Conservation (phyloP, 73 alveolate species). For the Loxodes magnus region DNA sequence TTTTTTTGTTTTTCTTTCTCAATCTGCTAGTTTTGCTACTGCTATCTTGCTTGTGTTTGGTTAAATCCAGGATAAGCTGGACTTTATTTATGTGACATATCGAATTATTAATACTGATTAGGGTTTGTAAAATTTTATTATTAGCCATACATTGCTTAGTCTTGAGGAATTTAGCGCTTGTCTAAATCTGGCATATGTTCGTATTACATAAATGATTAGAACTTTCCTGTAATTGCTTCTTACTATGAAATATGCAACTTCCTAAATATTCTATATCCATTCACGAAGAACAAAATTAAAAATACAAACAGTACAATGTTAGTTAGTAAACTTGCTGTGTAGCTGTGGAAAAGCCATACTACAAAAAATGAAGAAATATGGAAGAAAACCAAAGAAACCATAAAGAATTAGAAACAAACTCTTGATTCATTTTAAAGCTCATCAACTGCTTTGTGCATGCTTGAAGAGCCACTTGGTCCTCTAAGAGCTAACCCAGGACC, state of each 20-base stretch:
- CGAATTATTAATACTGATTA: too few relatives aligned
- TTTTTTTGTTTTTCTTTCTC: too few relatives aligned
- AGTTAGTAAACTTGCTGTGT: conserved; percentile 10
- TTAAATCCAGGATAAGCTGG: too few relatives aligned
- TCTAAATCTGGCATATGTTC: conserved; percentile 29
- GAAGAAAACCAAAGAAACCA: conserved; percentile 17
- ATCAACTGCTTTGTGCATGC: conserved; percentile 41
- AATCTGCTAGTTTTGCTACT: too few relatives aligned
- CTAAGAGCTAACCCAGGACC: conserved; percentile 41
- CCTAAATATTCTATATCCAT: conserved; percentile 19
- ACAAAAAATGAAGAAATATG: conserved; percentile 20
- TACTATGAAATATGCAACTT: conserved; percentile 17
- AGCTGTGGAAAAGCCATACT: conserved; percentile 23
- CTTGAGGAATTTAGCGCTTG: neutral
- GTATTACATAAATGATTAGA: conserved; percentile 14
- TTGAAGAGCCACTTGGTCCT: conserved; percentile 29
- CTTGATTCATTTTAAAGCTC: conserved; percentile 21
- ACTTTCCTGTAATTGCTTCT: conserved; percentile 32
- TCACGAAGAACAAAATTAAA: conserved; percentile 16
- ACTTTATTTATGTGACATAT: too few relatives aligned
- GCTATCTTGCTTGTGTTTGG: too few relatives aligned
- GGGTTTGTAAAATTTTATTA: too few relatives aligned
- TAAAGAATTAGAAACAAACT: conserved; percentile 21
- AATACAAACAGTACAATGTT: conserved; percentile 14
- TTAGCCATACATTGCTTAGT: too few relatives aligned